Evolutionary conservation across 257 asterid genomes (phyloP), one percentile per base, ranked within the genome.

Genomic region (Petunia axillaris): DNA sequence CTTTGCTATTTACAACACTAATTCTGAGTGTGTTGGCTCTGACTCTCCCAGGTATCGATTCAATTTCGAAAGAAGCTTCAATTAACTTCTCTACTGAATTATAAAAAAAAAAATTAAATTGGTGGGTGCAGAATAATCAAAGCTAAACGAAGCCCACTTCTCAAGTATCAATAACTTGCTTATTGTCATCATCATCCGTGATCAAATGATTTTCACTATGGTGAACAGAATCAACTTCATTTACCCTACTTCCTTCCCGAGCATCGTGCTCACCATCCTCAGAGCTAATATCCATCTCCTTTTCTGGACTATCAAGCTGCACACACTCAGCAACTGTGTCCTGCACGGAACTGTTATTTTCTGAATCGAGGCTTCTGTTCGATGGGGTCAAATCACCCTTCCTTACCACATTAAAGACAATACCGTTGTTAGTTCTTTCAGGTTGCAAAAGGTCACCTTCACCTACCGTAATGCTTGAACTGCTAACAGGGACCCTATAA

Each of bases 391-490:
- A 40, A 13, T 44, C 90, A 66, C 89, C 96, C 78, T 84, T 93
- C 87, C 87, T 87, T 79, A 93, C 97, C 16, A 93, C 91, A 46
- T 89, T 93, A 63, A 93, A 90, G 50, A 93, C 90, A 62, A 93
- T 91, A 25, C 97, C 97, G 8, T 90, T 90, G 35, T 82, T 87
- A 6, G 87, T 82, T 64, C 92, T 82, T 44, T 89, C 96, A 0
- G 96, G 89, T 85, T 90, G 97, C 78, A 93, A 76, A 2, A 91
- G 86, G 71, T 91, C 97, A 3, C 97, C 97, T 81, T 93, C 97
- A 0, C 84, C 85, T 79, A 93, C 89, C 90, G 76, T 86, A 41
- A 93, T 92, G 86, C 96, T 89, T 2, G 90, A 84, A 77, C 80
- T 80, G 16, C 79, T 66, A 14, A 14, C 36, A 0, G 89, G 65